Evolutionary conservation across 2,329 filamentous ascomycete genomes (phyloP).

Genomic region (Dactylella cylindrospora): DNA sequence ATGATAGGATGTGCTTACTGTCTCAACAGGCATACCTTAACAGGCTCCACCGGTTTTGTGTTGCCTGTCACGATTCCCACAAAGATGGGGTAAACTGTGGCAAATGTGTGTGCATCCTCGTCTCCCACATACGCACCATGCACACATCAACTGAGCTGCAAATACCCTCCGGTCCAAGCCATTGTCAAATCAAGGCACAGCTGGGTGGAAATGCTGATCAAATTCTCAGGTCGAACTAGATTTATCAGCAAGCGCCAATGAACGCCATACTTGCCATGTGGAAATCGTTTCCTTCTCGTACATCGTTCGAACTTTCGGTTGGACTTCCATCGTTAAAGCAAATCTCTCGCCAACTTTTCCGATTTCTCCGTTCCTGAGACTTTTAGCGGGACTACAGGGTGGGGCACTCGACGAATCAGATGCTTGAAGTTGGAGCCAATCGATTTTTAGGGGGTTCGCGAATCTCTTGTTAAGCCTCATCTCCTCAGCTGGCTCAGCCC

Average conservation of each 20-base stretch:
- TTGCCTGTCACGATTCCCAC: constrained; percentile 30
- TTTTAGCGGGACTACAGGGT: constrained; percentile 22
- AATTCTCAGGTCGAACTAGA: constrained; percentile 7
- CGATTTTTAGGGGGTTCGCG: constrained; percentile 33
- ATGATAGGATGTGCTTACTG: no score
- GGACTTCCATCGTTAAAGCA: constrained; percentile 24
- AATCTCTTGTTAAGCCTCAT: constrained; percentile 42
- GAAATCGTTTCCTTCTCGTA: constrained; percentile 6
- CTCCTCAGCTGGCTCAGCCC: constrained; percentile 44
- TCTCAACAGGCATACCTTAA: constrained; percentile 7
- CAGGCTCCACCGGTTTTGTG: constrained; percentile 13
- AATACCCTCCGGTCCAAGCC: background rate
- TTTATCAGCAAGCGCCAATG: constrained; percentile 40
- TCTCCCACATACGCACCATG: no score
- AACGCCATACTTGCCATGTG: constrained; percentile 1
- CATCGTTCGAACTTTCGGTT: constrained; percentile 31
- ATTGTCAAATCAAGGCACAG: constrained; percentile 22
- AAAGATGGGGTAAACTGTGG: background rate
- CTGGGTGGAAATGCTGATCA: constrained; percentile 27
- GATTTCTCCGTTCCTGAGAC: constrained; percentile 31
- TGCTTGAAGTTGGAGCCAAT: constrained; percentile 10
- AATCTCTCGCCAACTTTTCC: constrained; percentile 39
- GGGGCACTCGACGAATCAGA: constrained; percentile 28
- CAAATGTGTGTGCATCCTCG: background rate
- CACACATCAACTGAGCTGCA: background rate